These are phyloP conservation scores for Knoxdaviesia proteae DNA, from an alignment of 2,329 filamentous ascomycete genomes.

Conservation along the genomic window DNA sequence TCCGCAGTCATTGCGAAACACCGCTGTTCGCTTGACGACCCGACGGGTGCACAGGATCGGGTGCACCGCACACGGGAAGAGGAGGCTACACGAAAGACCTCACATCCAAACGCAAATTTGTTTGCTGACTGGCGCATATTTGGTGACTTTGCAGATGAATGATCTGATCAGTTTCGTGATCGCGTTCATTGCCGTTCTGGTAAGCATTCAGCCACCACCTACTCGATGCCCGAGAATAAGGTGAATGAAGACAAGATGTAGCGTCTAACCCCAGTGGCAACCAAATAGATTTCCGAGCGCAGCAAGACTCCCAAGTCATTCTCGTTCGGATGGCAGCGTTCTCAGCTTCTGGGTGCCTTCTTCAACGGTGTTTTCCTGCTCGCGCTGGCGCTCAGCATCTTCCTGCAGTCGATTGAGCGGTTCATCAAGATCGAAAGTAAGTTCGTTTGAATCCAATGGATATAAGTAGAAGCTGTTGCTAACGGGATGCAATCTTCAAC, in stretches of 20 bases:
- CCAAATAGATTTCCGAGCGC: conserved; percentile 31
- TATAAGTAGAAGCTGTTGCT: neutral
- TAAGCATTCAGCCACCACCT: conserved; percentile 13
- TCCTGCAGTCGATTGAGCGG: conserved; percentile 52
- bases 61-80: too few relatives aligned
- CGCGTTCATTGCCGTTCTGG: conserved; percentile 41
- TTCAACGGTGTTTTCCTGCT: conserved; percentile 63
- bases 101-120: too few relatives aligned
- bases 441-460: conserved; percentile 6
- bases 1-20: too few relatives aligned
- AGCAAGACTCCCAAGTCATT: conserved; percentile 32
- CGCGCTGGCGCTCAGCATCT: conserved; percentile 50
- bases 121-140: too few relatives aligned
- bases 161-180: conserved; percentile 51
- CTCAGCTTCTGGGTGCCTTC: conserved; percentile 53
- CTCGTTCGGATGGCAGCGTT: conserved; percentile 59
- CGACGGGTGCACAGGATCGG: too few relatives aligned
- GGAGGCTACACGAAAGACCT: too few relatives aligned
- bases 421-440: conserved; percentile 36
- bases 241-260: neutral
- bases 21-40: too few relatives aligned
- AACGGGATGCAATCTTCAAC: neutral
- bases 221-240: conserved; percentile 3
- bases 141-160: conserved; percentile 28
- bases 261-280: neutral